phyloP scores from a whole-genome alignment of 2,329 filamentous ascomycete genomes.

The Sporothrix protearum region DNA sequence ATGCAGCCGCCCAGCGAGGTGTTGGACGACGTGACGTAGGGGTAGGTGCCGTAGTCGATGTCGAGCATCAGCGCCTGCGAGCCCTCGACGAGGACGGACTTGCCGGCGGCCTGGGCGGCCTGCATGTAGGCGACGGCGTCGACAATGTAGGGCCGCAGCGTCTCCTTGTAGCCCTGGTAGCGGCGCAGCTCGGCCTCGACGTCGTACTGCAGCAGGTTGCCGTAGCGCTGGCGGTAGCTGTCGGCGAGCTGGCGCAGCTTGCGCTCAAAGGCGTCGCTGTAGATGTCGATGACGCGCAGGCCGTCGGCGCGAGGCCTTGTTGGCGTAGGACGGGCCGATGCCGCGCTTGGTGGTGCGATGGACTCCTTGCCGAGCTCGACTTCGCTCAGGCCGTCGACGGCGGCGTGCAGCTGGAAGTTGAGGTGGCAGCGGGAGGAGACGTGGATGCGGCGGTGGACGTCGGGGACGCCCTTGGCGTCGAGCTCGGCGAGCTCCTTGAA shows the following conservation, averaged over 20 bases:
- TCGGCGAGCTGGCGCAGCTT: slow-evolving; percentile 60
- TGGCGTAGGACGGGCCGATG: slow-evolving; percentile 38
- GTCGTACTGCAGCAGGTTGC: slow-evolving; percentile 56
- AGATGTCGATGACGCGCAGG: slow-evolving; percentile 63
- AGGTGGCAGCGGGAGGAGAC: slow-evolving; percentile 63
- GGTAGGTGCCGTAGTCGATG: slow-evolving; percentile 58
- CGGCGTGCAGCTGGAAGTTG: slow-evolving; percentile 61
- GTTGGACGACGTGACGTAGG: slow-evolving; percentile 56
- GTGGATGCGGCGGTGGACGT: slow-evolving; percentile 50
- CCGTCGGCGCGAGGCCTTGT: slow-evolving; percentile 62
- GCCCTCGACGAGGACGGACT: slow-evolving; percentile 60
- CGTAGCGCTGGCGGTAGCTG: slow-evolving; percentile 66
- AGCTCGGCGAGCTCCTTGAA: slow-evolving; percentile 43
- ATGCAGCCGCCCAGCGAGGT: slow-evolving; percentile 52
- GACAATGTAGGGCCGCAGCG: slow-evolving; percentile 58
- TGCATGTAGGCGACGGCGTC: slow-evolving; percentile 57
- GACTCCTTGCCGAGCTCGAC: slow-evolving; percentile 37
- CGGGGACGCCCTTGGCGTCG: slow-evolving; percentile 39
- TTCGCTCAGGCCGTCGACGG: slow-evolving; percentile 55
- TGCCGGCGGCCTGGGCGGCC: slow-evolving; percentile 49
- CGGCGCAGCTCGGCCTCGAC: slow-evolving; percentile 64
- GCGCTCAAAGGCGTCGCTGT: slow-evolving; percentile 63
- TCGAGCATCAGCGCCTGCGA: slow-evolving; percentile 47
- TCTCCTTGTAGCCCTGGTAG: slow-evolving; percentile 57
- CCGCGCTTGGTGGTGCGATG: slow-evolving; percentile 31